Conservation (phyloP, 2,329 filamentous ascomycete genomes). For the Colletotrichum agaves region DNA sequence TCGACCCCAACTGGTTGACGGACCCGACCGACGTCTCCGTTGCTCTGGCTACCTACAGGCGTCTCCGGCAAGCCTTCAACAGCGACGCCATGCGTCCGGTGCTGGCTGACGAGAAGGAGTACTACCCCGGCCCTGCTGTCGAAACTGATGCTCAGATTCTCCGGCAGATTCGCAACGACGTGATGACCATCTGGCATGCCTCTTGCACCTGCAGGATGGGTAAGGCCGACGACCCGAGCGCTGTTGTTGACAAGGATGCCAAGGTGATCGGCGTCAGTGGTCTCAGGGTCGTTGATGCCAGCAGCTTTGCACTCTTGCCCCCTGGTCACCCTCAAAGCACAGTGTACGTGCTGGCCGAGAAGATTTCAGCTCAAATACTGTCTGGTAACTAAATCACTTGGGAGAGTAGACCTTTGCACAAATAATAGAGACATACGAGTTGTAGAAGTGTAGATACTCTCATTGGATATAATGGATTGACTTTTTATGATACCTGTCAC, state of each 20-base stretch:
- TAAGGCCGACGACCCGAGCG: slow-evolving; percentile 42
- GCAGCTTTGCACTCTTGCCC: slow-evolving; percentile 42
- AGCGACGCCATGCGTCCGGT: slow-evolving; percentile 44
- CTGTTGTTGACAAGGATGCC: slow-evolving; percentile 46
- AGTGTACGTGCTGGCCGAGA: slow-evolving; percentile 42
- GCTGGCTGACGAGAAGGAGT: slow-evolving; percentile 47
- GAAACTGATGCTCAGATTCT: slow-evolving; percentile 56
- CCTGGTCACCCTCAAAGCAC: slow-evolving; percentile 42
- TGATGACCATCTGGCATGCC: slow-evolving; percentile 64
- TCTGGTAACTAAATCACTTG: slow-evolving; percentile 36
- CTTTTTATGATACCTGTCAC: neutral
- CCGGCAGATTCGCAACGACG: slow-evolving; percentile 43
- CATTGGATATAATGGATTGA: neutral
- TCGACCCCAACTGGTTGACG: slow-evolving; percentile 59
- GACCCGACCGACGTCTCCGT: slow-evolving; percentile 56
- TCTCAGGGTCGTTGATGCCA: slow-evolving; percentile 47
- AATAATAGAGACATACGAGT: neutral
- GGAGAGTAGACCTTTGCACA: neutral
- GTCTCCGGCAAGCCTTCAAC: slow-evolving; percentile 51
- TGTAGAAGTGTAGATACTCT: neutral
- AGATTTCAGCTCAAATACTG: slow-evolving; percentile 47
- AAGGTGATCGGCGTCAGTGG: slow-evolving; percentile 45
- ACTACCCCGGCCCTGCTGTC: slow-evolving; percentile 50
- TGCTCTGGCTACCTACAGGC: slow-evolving; percentile 54
- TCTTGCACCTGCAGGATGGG: slow-evolving; percentile 67